phyloP scores from a whole-genome alignment of 2,329 filamentous ascomycete species.

The Diaporthe amygdali region DNA sequence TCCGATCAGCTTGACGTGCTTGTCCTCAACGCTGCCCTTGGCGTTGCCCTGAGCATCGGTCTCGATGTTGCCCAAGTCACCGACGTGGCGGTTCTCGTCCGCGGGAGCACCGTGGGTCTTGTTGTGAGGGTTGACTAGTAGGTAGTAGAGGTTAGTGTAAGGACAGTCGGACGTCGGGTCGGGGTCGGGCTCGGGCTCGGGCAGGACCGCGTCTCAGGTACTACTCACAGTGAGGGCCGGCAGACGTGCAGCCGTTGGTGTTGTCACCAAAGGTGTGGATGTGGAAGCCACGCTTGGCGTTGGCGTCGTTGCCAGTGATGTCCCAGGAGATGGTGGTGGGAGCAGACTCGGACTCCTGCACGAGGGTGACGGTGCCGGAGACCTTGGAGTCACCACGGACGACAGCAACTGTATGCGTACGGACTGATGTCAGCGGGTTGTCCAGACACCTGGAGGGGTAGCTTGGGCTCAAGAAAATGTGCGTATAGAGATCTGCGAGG shows the following conservation, averaged over 20 bases:
- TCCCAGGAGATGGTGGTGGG: slow-evolving; percentile 91
- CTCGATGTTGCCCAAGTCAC: slow-evolving; percentile 96
- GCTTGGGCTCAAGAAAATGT: background rate
- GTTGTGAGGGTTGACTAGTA: slow-evolving; percentile 87
- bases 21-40: slow-evolving; percentile 80
- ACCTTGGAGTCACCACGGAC: slow-evolving; percentile 98
- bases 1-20: slow-evolving; percentile 92
- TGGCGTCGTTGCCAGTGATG: slow-evolving; percentile 90
- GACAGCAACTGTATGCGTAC: slow-evolving; percentile 75
- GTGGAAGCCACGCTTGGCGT: slow-evolving; percentile 97
- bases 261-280: slow-evolving; percentile 99
- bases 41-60: slow-evolving; percentile 92
- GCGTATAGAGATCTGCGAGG: background rate
- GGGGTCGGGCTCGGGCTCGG: background rate
- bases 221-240: slow-evolving; percentile 91
- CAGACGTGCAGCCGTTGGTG: slow-evolving; percentile 99
- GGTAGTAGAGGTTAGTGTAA: slow-evolving; percentile 18
- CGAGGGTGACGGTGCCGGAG: slow-evolving; percentile 91
- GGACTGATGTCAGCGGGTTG: slow-evolving; percentile 16
- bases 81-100: slow-evolving; percentile 89
- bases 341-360: slow-evolving; percentile 82
- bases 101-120: slow-evolving; percentile 90
- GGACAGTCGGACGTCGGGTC: background rate
- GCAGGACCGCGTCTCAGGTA: background rate
- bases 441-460: background rate